Conservation (phyloP, 768 basidiomycete species). For the Leccinum uliginosum region DNA sequence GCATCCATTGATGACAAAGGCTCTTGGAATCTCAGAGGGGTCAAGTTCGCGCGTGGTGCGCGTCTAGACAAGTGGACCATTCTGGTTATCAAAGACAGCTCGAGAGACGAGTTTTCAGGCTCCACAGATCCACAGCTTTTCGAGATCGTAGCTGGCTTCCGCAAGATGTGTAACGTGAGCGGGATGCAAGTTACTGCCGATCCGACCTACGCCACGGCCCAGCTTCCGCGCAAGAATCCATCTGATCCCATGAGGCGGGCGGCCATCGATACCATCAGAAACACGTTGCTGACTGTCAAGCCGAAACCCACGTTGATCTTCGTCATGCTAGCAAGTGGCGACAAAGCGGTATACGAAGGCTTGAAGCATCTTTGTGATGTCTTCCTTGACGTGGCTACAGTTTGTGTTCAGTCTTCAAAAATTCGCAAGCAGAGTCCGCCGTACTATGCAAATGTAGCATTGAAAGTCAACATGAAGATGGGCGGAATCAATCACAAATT, state of each 20-base stretch:
- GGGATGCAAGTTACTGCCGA: slow-evolving; percentile 52
- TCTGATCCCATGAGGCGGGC: slow-evolving; percentile 50
- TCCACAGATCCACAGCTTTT: slow-evolving; percentile 51
- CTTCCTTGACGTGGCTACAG: slow-evolving; percentile 49
- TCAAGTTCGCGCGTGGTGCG: slow-evolving; percentile 58
- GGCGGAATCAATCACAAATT: slow-evolving; percentile 51
- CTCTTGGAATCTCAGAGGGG: slow-evolving; percentile 51
- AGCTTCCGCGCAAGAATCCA: slow-evolving; percentile 47
- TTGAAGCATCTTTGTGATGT: slow-evolving; percentile 52
- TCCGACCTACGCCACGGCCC: slow-evolving; percentile 32
- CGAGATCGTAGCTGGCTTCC: slow-evolving; percentile 47
- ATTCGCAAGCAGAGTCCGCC: slow-evolving; percentile 59
- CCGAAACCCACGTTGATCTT: slow-evolving; percentile 42
- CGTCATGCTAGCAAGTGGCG: slow-evolving; percentile 44
- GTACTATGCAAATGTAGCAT: slow-evolving; percentile 52
- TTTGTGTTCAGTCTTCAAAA: slow-evolving; percentile 71
- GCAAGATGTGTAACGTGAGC: slow-evolving; percentile 54
- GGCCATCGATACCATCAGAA: slow-evolving; percentile 46
- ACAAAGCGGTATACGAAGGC: slow-evolving; percentile 47
- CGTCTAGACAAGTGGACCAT: slow-evolving; percentile 62
- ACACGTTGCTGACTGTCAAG: slow-evolving; percentile 33
- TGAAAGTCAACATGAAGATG: slow-evolving; percentile 54
- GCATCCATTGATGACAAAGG: slow-evolving; percentile 40
- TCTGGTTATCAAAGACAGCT: slow-evolving; percentile 60
- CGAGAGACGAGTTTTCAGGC: slow-evolving; percentile 59